Evolutionary conservation across 495 filamentous ascomycete genomes (phyloP), one percentile per base, ranked within the genome.

Genomic region (Platismatia glauca): DNA sequence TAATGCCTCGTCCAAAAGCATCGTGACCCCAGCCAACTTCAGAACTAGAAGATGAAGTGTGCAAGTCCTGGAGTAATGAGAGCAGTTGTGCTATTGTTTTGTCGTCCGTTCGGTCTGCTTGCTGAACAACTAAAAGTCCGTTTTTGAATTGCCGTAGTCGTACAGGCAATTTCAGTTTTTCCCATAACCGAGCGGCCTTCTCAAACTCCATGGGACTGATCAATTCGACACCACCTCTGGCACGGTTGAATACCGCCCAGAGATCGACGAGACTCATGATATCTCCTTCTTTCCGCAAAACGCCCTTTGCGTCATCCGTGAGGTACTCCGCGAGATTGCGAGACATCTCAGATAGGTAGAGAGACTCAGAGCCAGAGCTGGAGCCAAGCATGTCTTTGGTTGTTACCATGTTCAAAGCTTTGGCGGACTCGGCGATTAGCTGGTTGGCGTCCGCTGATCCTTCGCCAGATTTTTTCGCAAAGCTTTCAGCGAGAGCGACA

Each of bases 211-310:
- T 78, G 0, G 94, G 94, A 65, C 89, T 95, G 64, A 97, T 87
- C 12, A 99, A 80, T 71, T 99, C 95, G 13, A 99, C 91, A 12
- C 94, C 94, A 59, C 90, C 91, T 46, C 95, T 82, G 29, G 90
- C 90, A n/a, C 94, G 88, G 69, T 99, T 99, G 78, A 97, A 97
- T 38, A 96, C 81, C 11, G 94, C 91, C 94, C 94, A 99, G 3
- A 97, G 80, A 70, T 99, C 94, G 27, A 97, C 93, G 11, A 99
- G 81, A 59, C 85, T 95, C 73, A 97, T 90, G 66, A 97, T 95
- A 1, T 94, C 94, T 13, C 94, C 95, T 69, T 95, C 91, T 59
- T 81, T 85, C 60, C 81, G 83, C 29, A 99, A 74, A 15, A 97
- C 80, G 1, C 91, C 91, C 55, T 86, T 81, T 4, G 85, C 77